Evolutionary conservation across 257 asterid species (phyloP).

Genomic region (Solanum lycopersicoides): DNA sequence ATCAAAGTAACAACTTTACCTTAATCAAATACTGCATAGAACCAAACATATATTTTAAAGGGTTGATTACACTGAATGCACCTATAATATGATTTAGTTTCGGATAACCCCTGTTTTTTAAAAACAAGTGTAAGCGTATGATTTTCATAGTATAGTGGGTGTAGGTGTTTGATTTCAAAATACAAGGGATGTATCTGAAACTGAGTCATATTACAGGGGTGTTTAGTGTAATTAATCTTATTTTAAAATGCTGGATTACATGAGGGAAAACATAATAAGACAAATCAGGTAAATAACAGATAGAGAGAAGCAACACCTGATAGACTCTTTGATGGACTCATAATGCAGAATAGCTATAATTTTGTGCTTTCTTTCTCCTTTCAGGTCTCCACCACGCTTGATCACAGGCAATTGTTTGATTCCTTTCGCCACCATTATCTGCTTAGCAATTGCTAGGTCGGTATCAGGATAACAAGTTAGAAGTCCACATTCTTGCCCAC

Average conservation of each 20-base stretch:
- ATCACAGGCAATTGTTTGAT: constrained; percentile 88
- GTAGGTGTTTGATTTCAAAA: neutral
- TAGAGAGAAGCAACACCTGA: constrained; percentile 41
- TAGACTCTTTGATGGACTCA: constrained; percentile 61
- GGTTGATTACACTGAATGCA: too few relatives aligned
- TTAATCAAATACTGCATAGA: neutral
- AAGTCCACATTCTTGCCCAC: constrained; percentile 66
- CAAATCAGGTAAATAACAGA: neutral
- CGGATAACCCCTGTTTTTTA: neutral
- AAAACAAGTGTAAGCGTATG: neutral
- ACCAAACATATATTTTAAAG: neutral
- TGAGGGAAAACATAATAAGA: neutral
- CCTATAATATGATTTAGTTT: neutral
- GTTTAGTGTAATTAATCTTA: neutral
- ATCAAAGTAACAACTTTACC: neutral
- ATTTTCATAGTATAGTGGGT: neutral
- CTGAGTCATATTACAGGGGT: neutral
- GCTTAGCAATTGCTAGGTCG: constrained; percentile 81
- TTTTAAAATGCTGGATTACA: neutral
- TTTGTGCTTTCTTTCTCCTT: constrained; percentile 48
- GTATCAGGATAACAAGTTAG: constrained; percentile 84
- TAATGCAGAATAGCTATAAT: constrained; percentile 58
- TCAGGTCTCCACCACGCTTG: constrained; percentile 48
- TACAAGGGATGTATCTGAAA: neutral
- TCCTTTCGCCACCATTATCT: constrained; percentile 93